phyloP scores from a whole-genome alignment of 2,329 filamentous ascomycete genomes.

The Coniochaeta ligniaria region DNA sequence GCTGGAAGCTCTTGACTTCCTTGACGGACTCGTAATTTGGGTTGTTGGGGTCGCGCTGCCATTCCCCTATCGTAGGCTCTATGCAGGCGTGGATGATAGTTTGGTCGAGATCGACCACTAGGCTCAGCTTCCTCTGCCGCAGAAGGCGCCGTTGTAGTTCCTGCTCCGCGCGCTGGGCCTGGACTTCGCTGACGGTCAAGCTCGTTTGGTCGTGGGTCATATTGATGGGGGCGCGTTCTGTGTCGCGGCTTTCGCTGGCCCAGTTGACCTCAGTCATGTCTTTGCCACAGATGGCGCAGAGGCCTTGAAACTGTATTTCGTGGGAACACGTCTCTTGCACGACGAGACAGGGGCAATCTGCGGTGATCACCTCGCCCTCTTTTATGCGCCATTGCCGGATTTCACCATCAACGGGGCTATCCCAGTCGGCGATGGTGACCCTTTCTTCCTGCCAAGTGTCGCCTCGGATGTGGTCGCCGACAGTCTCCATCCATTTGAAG shows the following conservation, averaged over 20 bases:
- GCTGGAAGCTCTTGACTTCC: slow-evolving; percentile 80
- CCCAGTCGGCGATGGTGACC: slow-evolving; percentile 69
- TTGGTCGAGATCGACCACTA: slow-evolving; percentile 96
- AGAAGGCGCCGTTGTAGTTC: slow-evolving; percentile 80
- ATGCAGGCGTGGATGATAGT: slow-evolving; percentile 98
- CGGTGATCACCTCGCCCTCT: slow-evolving; percentile 56
- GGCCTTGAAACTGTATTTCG: slow-evolving; percentile 81
- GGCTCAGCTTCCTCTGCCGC: slow-evolving; percentile 72
- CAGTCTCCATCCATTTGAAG: slow-evolving; percentile 71
- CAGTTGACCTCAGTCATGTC: slow-evolving; percentile 92
- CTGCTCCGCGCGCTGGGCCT: slow-evolving; percentile 76
- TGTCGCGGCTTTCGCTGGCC: slow-evolving; percentile 71
- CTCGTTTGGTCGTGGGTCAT: slow-evolving; percentile 90
- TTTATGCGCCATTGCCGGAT: slow-evolving; percentile 70
- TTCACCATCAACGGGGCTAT: slow-evolving; percentile 75
- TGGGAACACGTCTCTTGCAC: slow-evolving; percentile 90
- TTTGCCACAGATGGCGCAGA: slow-evolving; percentile 89
- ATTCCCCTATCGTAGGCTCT: slow-evolving; percentile 91
- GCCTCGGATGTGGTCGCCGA: slow-evolving; percentile 56
- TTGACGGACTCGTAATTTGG: slow-evolving; percentile 89
- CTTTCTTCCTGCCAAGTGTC: slow-evolving; percentile 60
- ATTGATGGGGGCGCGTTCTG: slow-evolving; percentile 83
- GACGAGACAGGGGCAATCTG: slow-evolving; percentile 56
- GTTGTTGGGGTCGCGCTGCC: slow-evolving; percentile 81
- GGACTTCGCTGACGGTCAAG: slow-evolving; percentile 74